These are phyloP conservation scores for Curvularia spicifera DNA, from an alignment of 2,329 filamentous ascomycete species.

Conservation along the genomic window DNA sequence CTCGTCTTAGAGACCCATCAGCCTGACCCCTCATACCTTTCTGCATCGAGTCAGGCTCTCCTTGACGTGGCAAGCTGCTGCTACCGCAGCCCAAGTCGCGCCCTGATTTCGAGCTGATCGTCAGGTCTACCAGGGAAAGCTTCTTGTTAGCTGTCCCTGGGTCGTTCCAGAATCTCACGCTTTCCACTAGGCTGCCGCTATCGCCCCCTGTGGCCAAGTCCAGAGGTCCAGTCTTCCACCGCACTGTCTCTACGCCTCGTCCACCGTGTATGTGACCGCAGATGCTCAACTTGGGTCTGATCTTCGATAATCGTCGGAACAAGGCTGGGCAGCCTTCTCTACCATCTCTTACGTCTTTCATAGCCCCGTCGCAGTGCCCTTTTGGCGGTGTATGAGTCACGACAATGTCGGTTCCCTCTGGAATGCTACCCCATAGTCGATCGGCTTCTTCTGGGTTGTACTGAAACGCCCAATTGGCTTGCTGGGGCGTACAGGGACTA, in stretches of 20 bases:
- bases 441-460: conserved; percentile 58
- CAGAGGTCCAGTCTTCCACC: conserved; percentile 59
- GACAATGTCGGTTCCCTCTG: conserved; percentile 67
- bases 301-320: conserved; percentile 62
- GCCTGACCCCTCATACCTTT: conserved; percentile 27
- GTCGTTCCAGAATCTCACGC: conserved; percentile 63
- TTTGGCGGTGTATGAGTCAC: conserved; percentile 74
- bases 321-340: conserved; percentile 67
- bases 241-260: conserved; percentile 67
- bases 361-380: conserved; percentile 61
- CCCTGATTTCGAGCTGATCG: conserved; percentile 48
- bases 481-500: conserved; percentile 67
- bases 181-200: conserved; percentile 53
- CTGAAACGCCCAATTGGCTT: conserved; percentile 70
- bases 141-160: conserved; percentile 64
- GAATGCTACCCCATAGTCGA: conserved; percentile 66
- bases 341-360: conserved; percentile 27
- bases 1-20: conserved; percentile 14
- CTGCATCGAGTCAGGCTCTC: conserved; percentile 19
- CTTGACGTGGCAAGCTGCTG: conserved; percentile 37
- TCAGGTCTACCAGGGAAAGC: conserved; percentile 68
- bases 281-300: conserved; percentile 69
- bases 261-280: conserved; percentile 77
- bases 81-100: conserved; percentile 40
- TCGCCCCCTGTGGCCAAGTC: conserved; percentile 5